Conservation (phyloP, 2,329 filamentous ascomycete genomes). For the Exophiala viscosa region DNA sequence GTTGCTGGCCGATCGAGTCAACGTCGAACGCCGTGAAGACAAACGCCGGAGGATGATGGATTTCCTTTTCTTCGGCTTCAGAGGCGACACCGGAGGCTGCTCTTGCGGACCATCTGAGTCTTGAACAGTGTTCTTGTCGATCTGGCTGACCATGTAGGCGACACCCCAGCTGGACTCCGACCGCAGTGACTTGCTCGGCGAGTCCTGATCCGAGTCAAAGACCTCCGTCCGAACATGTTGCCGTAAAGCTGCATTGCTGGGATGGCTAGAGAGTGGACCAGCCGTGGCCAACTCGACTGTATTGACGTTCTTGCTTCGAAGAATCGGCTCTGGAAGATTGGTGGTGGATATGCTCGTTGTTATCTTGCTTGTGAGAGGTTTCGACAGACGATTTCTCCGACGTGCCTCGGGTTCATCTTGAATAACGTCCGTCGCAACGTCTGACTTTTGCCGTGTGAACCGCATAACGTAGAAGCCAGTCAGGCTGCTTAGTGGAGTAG, state of each 20-base stretch:
- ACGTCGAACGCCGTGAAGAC: conserved; percentile 11
- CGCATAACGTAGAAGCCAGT: conserved; percentile 8
- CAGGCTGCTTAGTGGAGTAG: too few relatives aligned
- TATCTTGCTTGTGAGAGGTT: conserved; percentile 25
- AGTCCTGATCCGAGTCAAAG: conserved; percentile 3
- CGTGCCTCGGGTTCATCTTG: conserved; percentile 18
- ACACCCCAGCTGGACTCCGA: conserved; percentile 18
- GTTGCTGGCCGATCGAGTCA: conserved; percentile 11
- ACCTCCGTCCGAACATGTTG: conserved; percentile 11
- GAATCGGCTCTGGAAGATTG: conserved; percentile 11
- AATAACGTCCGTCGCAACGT: conserved; percentile 5
- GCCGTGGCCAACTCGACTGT: conserved; percentile 5
- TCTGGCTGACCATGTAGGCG: conserved; percentile 20
- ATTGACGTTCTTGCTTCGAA: conserved; percentile 14
- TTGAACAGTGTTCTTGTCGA: conserved; percentile 13
- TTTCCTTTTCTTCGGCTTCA: conserved; percentile 18
- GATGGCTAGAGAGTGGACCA: conserved; percentile 11
- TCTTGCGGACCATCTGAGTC: conserved; percentile 3
- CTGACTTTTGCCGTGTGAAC: conserved; percentile 20
- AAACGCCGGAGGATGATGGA: conserved; percentile 15
- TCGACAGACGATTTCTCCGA: conserved; percentile 27
- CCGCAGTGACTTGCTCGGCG: conserved; percentile 6
- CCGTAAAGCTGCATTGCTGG: conserved; percentile 4
- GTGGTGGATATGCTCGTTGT: conserved; percentile 10
- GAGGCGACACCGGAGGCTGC: conserved; percentile 9